These are phyloP conservation scores for Mycena alexandri DNA, from an alignment of 768 basidiomycete species.

Conservation along the genomic window DNA sequence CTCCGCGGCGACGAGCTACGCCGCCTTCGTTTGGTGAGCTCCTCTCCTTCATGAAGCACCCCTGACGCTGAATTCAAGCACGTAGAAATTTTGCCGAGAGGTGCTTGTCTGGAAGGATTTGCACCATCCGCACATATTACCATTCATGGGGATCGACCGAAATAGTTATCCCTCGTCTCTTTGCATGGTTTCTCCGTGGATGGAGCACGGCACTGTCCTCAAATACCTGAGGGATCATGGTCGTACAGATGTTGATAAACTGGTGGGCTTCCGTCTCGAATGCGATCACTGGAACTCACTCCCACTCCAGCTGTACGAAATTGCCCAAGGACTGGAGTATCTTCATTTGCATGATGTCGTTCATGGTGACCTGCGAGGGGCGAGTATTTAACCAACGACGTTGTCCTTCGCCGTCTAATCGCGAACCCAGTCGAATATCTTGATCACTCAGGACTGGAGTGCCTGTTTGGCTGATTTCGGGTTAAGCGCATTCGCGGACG, in stretches of 20 bases:
- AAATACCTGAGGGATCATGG: conserved; percentile 40
- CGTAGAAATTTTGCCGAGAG: conserved; percentile 44
- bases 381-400: conserved; percentile 12
- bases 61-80: too few species aligned
- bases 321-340: conserved; percentile 41
- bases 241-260: conserved; percentile 37
- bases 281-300: neutral
- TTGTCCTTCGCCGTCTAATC: neutral
- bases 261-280: conserved; percentile 14
- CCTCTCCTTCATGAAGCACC: neutral
- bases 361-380: conserved; percentile 39
- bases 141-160: conserved; percentile 46
- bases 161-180: conserved; percentile 40
- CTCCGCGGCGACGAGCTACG: conserved; percentile 2
- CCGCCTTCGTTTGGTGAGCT: conserved; percentile 1
- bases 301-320: conserved; percentile 32
- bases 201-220: conserved; percentile 44
- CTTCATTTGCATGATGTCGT: conserved; percentile 39
- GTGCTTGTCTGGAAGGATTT: conserved; percentile 46
- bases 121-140: conserved; percentile 45
- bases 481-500: conserved; percentile 47
- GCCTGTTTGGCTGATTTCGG: conserved; percentile 52
- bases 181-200: conserved; percentile 49
- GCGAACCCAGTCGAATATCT: conserved; percentile 43
- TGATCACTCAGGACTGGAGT: conserved; percentile 47